Percentiles rank a stretch among this genome's conserved stretches.
phyloP scores from a whole-genome alignment of 1,284 basidiomycete genomes.

The Malassezia equina region DNA sequence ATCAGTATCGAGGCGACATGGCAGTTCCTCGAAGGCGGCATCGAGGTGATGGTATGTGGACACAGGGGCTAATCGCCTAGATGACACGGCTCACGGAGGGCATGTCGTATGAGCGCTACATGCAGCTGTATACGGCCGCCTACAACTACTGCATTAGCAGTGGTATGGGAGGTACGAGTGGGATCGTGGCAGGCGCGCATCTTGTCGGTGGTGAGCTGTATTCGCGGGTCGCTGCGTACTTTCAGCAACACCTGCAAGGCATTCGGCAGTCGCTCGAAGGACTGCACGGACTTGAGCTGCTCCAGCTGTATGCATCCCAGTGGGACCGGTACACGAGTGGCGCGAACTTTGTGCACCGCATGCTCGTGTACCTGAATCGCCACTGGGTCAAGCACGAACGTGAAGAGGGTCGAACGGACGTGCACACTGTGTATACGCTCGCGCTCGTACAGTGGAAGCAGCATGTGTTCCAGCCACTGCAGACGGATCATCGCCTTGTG shows the following conservation, averaged over 20 bases:
- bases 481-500: conserved; percentile 67
- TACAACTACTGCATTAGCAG: conserved; percentile 94
- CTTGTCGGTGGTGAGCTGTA: conserved; percentile 91
- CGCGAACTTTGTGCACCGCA: conserved; percentile 69
- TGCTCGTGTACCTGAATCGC: conserved; percentile 93
- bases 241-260: conserved; percentile 54
- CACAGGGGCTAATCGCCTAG: background rate
- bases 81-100: conserved; percentile 60
- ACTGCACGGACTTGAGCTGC: conserved; percentile 72
- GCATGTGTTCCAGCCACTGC: conserved; percentile 79
- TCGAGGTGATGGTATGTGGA: conserved; percentile 49
- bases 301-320: conserved; percentile 81
- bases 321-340: conserved; percentile 96
- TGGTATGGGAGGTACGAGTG: conserved; percentile 55
- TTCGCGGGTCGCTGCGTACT: conserved; percentile 74
- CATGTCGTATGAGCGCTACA: conserved; percentile 83
- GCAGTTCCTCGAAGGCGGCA: conserved; percentile 75
- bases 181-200: conserved; percentile 60
- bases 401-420: conserved; percentile 89
- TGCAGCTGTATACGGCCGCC: conserved; percentile 73
- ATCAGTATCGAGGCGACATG: conserved; percentile 65
- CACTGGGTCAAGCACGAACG: conserved; percentile 99
- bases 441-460: conserved; percentile 91
- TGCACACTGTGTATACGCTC: conserved; percentile 91
- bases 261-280: conserved; percentile 61